phyloP scores from a whole-genome alignment of 2,329 filamentous ascomycete genomes.

The Penicillium sp. region DNA sequence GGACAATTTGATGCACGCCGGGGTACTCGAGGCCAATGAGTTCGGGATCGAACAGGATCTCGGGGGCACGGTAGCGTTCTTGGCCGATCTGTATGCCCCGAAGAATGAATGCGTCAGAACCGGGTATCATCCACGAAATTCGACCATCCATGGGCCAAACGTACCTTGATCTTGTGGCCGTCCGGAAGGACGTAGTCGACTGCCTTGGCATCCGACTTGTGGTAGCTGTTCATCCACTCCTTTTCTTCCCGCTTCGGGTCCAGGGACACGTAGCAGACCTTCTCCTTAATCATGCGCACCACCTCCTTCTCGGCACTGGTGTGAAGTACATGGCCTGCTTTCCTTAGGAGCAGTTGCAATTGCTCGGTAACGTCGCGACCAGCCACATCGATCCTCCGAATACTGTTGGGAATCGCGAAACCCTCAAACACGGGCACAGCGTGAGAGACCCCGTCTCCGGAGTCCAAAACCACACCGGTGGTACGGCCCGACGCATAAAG shows the following conservation, averaged over 20 bases:
- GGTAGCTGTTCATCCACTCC: slow-evolving; percentile 73
- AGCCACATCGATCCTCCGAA: slow-evolving; percentile 92
- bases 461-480: slow-evolving; percentile 91
- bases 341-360: slow-evolving; percentile 83
- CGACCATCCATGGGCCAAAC: too few species aligned
- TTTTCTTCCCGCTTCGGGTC: slow-evolving; percentile 95
- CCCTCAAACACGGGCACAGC: slow-evolving; percentile 97
- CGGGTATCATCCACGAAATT: too few species aligned
- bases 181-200: slow-evolving; percentile 89
- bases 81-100: slow-evolving; percentile 71
- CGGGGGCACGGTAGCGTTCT: slow-evolving; percentile 91
- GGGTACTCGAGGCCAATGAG: slow-evolving; percentile 96
- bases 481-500: slow-evolving; percentile 94
- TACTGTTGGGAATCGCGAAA: slow-evolving; percentile 93
- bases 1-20: slow-evolving; percentile 95
- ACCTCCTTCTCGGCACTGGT: slow-evolving; percentile 99
- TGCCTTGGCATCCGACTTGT: slow-evolving; percentile 73
- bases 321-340: slow-evolving; percentile 91
- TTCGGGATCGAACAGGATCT: slow-evolving; percentile 96
- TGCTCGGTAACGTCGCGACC: slow-evolving; percentile 95
- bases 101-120: slow-evolving; percentile 2
- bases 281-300: slow-evolving; percentile 96
- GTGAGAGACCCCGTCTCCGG: slow-evolving; percentile 93
- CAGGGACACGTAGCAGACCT: slow-evolving; percentile 82
- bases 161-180: slow-evolving; percentile 85